A percentile compares a stretch with the other conserved stretches of the same genome.
Evolutionary conservation across 495 filamentous ascomycete species (phyloP).

Genomic region (Annulohypoxylon maeteangense): DNA sequence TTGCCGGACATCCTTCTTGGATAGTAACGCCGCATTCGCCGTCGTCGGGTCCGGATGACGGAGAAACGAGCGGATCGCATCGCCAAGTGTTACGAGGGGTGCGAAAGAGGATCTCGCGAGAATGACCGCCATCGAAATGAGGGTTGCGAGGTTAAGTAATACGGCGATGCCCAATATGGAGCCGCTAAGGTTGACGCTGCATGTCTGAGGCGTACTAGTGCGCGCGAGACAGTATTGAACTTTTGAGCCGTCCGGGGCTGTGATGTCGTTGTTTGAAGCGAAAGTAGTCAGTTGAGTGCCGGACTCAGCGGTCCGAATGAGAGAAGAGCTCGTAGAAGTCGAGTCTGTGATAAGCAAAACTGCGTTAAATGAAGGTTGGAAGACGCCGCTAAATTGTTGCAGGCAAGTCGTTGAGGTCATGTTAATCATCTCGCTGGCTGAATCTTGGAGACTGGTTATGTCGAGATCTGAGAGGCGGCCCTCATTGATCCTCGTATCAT

Average conservation of each 20-base stretch:
- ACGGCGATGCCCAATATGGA: constrained; percentile 53
- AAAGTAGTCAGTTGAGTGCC: constrained; percentile 33
- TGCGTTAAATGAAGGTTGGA: constrained; percentile 46
- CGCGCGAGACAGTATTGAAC: constrained; percentile 52
- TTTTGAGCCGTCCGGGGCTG: constrained; percentile 34
- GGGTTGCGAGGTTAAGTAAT: constrained; percentile 53
- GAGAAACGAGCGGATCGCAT: constrained; percentile 60
- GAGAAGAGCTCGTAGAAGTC: constrained; percentile 44
- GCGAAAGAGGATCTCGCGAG: constrained; percentile 48
- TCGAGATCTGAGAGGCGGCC: constrained; percentile 49
- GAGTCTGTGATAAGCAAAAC: constrained; percentile 51
- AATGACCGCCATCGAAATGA: constrained; percentile 49
- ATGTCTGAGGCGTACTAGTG: constrained; percentile 43
- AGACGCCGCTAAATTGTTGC: constrained; percentile 41
- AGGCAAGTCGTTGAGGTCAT: constrained; percentile 27
- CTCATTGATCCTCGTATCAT: constrained; percentile 46
- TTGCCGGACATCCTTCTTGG: constrained; percentile 53
- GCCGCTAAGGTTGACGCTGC: constrained; percentile 54
- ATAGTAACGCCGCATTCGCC: constrained; percentile 50
- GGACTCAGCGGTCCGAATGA: constrained; percentile 45
- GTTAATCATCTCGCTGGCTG: constrained; percentile 26
- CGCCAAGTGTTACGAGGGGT: constrained; percentile 58
- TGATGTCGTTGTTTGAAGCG: constrained; percentile 34
- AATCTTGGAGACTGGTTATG: constrained; percentile 50
- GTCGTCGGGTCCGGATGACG: constrained; percentile 49